Conservation (phyloP, 768 basidiomycete species). For the Pseudohyphozyma bogoriensis region DNA sequence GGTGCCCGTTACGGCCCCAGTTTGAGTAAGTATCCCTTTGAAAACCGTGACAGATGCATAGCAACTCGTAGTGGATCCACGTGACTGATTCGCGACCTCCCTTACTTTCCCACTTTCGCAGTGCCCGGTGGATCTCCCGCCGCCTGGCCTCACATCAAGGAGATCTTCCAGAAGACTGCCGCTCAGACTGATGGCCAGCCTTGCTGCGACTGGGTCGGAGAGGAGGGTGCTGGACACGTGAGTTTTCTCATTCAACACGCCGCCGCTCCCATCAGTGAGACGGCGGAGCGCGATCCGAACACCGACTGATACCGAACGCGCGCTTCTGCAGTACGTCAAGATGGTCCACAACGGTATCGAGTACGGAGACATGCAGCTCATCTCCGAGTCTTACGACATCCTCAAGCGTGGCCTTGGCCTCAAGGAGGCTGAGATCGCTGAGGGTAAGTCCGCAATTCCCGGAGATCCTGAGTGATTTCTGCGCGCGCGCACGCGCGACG, state of each 20-base stretch:
- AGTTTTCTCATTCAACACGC: too few relatives aligned
- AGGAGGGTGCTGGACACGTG: conserved; percentile 48
- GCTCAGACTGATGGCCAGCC: conserved; percentile 87
- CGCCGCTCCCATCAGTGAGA: too few relatives aligned
- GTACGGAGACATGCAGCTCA: conserved; percentile 85
- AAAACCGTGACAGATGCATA: too few relatives aligned
- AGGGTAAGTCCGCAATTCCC: conserved; percentile 30
- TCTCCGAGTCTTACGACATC: conserved; percentile 97
- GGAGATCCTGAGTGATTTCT: not conserved
- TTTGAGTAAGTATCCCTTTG: conserved; percentile 47
- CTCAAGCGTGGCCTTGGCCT: conserved; percentile 90
- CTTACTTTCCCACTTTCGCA: not conserved
- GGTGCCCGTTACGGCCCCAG: conserved; percentile 95
- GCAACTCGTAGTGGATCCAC: not conserved
- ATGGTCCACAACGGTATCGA: conserved; percentile 99
- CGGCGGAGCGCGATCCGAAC: too few relatives aligned
- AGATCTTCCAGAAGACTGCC: conserved; percentile 96
- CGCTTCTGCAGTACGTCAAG: conserved; percentile 95
- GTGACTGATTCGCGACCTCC: too few relatives aligned
- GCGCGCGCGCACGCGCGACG: too few relatives aligned
- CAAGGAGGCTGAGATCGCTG: conserved; percentile 76
- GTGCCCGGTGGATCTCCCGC: conserved; percentile 90
- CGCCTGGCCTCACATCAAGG: conserved; percentile 94
- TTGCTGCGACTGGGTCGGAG: conserved; percentile 99
- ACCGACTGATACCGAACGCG: too few relatives aligned